Conservation (phyloP, 371 early-diverging fungal species). For the Lichtheimia hyalospora region DNA sequence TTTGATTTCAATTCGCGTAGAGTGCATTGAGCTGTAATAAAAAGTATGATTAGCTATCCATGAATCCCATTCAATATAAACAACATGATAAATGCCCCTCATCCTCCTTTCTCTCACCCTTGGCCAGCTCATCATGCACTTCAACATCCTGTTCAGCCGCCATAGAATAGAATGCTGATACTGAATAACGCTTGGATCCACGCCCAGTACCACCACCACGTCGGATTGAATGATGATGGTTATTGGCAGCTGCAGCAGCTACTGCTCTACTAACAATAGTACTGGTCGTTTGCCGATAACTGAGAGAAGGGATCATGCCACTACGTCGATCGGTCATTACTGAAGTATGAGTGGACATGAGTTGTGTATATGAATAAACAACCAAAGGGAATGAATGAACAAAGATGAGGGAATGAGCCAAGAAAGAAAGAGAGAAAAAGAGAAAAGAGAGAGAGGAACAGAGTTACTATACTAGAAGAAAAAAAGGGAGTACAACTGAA, state of each 20-base stretch:
- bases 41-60: neutral
- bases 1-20: constrained; percentile 85
- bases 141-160: constrained; percentile 93
- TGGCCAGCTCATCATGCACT: constrained; percentile 92
- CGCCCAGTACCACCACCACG: constrained; percentile 25
- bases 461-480: constrained; percentile 3
- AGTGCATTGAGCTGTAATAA: constrained; percentile 70
- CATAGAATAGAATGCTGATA: constrained; percentile 91
- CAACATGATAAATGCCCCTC: neutral
- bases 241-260: constrained; percentile 51
- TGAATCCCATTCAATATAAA: neutral
- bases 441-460: too few species aligned
- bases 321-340: constrained; percentile 44
- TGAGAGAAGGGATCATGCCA: constrained; percentile 43
- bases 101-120: constrained; percentile 23
- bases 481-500: neutral
- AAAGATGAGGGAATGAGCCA: constrained; percentile 5
- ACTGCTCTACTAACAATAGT: constrained; percentile 42
- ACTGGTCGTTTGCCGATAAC: constrained; percentile 30
- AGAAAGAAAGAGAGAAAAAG: too few species aligned
- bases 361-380: neutral
- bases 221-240: constrained; percentile 39
- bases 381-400: constrained; percentile 1
- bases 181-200: constrained; percentile 74
- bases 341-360: constrained; percentile 7